These are phyloP conservation scores for Paraurostyla sp. DNA, from an alignment of 73 alveolate genomes.

Conservation along the genomic window DNA sequence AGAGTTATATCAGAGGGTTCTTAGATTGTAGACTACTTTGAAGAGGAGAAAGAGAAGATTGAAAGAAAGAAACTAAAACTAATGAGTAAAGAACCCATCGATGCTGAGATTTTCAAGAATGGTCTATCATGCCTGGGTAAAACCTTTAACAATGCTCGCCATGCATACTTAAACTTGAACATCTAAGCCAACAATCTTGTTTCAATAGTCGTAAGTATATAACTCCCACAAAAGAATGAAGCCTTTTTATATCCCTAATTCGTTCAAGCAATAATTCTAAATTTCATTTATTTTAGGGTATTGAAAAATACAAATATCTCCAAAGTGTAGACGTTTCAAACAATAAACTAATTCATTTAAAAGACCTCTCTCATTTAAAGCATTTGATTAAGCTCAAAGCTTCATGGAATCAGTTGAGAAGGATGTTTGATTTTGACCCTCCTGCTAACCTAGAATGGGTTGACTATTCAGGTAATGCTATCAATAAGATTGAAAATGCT, in stretches of 20 bases:
- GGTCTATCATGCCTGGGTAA: conserved; percentile 86
- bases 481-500: conserved; percentile 68
- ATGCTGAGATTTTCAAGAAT: conserved; percentile 70
- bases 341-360: conserved; percentile 85
- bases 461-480: conserved; percentile 82
- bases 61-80: conserved; percentile 70
- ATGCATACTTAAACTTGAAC: conserved; percentile 82
- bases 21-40: conserved; percentile 73
- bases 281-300: no score
- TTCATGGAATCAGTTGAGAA: conserved; percentile 85
- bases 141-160: conserved; percentile 74
- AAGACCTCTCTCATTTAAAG: conserved; percentile 85
- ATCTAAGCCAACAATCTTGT: conserved; percentile 71
- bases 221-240: not conserved
- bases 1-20: conserved; percentile 75
- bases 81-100: conserved; percentile 74
- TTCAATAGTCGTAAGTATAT: conserved; percentile 50
- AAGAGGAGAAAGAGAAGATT: conserved; percentile 74
- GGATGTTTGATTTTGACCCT: conserved; percentile 92
- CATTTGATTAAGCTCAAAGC: conserved; percentile 92
- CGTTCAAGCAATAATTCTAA: no score
- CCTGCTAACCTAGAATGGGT: conserved; percentile 89
- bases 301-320: conserved; percentile 82
- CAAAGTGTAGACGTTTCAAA: conserved; percentile 87
- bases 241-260: not conserved